A percentile compares a stretch with the other conserved stretches of the same genome.
phyloP scores from a whole-genome alignment of 768 basidiomycete genomes.

The Psilocybe tampanensis region DNA sequence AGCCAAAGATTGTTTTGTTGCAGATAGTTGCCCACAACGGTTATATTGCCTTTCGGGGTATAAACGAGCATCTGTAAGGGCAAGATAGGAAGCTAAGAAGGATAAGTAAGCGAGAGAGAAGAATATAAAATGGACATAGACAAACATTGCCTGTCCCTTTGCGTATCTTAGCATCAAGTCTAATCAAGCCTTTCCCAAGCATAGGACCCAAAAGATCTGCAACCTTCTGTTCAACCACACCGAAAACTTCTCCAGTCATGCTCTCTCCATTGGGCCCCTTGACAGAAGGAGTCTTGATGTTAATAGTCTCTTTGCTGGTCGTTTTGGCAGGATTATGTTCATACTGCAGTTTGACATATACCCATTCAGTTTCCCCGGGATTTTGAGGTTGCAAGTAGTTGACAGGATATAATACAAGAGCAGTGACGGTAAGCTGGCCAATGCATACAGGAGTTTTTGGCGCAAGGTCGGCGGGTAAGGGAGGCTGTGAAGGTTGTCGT shows the following conservation, averaged over 20 bases:
- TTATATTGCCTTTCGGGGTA: slow-evolving; percentile 92
- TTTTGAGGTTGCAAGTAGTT: slow-evolving; percentile 59
- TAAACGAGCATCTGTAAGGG: slow-evolving; percentile 87
- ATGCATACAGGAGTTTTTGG: slow-evolving; percentile 89
- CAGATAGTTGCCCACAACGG: slow-evolving; percentile 77
- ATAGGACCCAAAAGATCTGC: slow-evolving; percentile 80
- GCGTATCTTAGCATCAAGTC: slow-evolving; percentile 76
- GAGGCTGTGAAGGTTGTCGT: slow-evolving; percentile 25
- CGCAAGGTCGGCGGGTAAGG: slow-evolving; percentile 59
- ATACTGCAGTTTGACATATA: slow-evolving; percentile 67
- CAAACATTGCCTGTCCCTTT: slow-evolving; percentile 66
- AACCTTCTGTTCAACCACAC: slow-evolving; percentile 84
- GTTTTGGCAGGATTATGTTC: slow-evolving; percentile 64
- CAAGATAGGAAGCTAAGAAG: slow-evolving; percentile 72
- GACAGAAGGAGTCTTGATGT: slow-evolving; percentile 67
- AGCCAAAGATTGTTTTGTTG: slow-evolving; percentile 69
- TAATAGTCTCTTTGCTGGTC: slow-evolving; percentile 69
- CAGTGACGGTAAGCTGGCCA: slow-evolving; percentile 80
- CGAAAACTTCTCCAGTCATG: slow-evolving; percentile 68
- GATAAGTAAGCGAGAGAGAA: neutral
- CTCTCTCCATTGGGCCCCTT: slow-evolving; percentile 56
- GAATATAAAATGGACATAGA: slow-evolving; percentile 9
- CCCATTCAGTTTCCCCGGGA: slow-evolving; percentile 61
- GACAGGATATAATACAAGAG: slow-evolving; percentile 83
- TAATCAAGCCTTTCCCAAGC: slow-evolving; percentile 82